Evolutionary conservation across 148 eudicot species (phyloP), one percentile per base, ranked within the genome.

Genomic region (Simmondsia chinensis): DNA sequence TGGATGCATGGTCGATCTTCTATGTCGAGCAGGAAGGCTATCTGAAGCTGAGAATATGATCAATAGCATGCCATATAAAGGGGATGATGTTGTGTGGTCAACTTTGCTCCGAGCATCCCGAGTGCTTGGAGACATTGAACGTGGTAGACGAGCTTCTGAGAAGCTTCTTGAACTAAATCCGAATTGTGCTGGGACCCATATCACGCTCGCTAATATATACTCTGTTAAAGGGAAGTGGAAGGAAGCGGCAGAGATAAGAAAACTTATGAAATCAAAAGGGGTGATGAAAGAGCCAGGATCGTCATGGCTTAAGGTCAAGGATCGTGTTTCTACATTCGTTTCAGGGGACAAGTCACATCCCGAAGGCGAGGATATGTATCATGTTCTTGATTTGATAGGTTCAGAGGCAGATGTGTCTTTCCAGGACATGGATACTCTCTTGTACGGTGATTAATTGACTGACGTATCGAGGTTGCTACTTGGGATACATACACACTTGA

Each of bases 1-100:
- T 35, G 97, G 97, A 34, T 88, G 97, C 64, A 77, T 88, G 82
- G 65, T 88, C 39, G 97, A 88, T 72, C 79, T 84, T 17, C 72
- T 88, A 9, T 88, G 94, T 39, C 65, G 84, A 37, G 91, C 87
- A 47, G 97, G 94, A 42, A 64, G 75, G 61, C 40, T 88, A 58
- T 46, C 23, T 13, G 91, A 84, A 29, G 97, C 97, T 32, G 87
- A 79, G 60, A 44, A 71, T 48, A 77, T 84, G 87, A 88, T 88
- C 35, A 63, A 36, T 43, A 66, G 39, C 46, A 88, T 88, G 94
- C 82, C 87, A 13, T 54, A 23, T 61, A 54, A 63, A 52, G 56
- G 47, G 48, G 94, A 88, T 33, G 91, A 80, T 26, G 94, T 88
- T 53, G 83, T 80, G 18, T 88, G 91, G 94, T 80, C 97, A 29